Evolutionary conservation across 441 rosid genomes (phyloP).

Genomic region (Erysimum pusillum): DNA sequence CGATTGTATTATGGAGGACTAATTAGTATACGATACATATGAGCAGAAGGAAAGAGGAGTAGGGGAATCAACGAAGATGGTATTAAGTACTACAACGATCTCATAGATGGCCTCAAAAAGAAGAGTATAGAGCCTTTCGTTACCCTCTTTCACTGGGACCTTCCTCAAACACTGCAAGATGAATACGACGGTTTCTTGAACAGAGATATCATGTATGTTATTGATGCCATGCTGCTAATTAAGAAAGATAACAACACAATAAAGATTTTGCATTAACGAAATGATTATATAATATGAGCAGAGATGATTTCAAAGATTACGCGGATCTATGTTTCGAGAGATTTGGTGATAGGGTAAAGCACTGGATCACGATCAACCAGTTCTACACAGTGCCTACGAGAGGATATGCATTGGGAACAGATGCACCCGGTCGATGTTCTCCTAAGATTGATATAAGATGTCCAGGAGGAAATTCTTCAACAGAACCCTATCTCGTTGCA

Average conservation of each 20-base stretch:
- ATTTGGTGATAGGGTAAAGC: constrained; percentile 53
- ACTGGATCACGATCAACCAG: constrained; percentile 52
- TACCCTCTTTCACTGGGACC: constrained; percentile 49
- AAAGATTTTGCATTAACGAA: neutral
- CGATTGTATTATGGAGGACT: neutral
- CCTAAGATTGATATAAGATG: constrained; percentile 45
- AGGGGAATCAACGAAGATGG: constrained; percentile 37
- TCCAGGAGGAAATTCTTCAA: constrained; percentile 43
- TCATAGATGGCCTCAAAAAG: constrained; percentile 15
- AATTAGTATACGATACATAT: neutral
- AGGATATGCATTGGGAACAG: constrained; percentile 40
- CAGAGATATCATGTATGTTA: constrained; percentile 44
- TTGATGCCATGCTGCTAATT: neutral
- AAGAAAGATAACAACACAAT: neutral
- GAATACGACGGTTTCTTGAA: constrained; percentile 45
- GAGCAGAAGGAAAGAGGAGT: constrained; percentile 42
- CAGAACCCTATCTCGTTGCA: constrained; percentile 44
- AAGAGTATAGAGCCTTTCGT: constrained; percentile 38
- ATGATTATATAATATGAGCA: constrained; percentile 8
- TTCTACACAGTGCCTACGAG: constrained; percentile 36
- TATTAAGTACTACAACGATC: constrained; percentile 15
- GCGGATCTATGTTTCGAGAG: constrained; percentile 50
- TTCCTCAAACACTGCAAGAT: constrained; percentile 48
- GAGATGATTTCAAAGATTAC: constrained; percentile 45
- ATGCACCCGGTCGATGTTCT: constrained; percentile 50